Evolutionary conservation across 495 filamentous ascomycete genomes (phyloP).

Genomic region (Cryomyces minteri): DNA sequence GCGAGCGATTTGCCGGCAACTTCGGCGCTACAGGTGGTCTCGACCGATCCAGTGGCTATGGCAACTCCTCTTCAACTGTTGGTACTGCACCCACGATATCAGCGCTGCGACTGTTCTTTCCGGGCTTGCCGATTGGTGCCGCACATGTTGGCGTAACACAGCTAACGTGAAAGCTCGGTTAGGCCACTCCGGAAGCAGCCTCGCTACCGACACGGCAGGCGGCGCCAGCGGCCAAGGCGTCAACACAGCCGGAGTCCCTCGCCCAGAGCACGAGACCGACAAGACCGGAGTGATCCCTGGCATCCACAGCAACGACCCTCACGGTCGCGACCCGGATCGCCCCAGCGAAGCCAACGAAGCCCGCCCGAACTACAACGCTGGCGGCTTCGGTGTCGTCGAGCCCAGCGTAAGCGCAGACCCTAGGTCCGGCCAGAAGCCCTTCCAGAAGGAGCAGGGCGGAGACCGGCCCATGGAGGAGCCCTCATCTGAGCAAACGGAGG

Average conservation of each 20-base stretch:
- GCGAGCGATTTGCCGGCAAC: not conserved
- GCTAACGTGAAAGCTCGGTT: no score
- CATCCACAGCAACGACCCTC: conserved; percentile 1
- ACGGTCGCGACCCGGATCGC: conserved; percentile 1
- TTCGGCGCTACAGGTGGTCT: not conserved
- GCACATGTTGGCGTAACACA: no score
- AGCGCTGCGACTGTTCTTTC: no score
- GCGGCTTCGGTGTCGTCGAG: not conserved
- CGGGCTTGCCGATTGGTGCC: no score
- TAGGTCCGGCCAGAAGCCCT: conserved; percentile 3
- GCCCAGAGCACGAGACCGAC: conserved; percentile 8
- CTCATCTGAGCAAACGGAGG: conserved; percentile 3
- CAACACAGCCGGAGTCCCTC: not conserved
- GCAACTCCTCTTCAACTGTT: no score
- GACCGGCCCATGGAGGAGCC: conserved; percentile 17
- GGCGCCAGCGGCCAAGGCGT: no score
- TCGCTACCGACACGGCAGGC: not conserved
- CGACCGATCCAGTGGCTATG: no score
- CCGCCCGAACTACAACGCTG: not conserved
- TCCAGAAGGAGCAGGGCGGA: conserved; percentile 21
- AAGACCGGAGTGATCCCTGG: conserved; percentile 10
- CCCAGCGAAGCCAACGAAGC: conserved; percentile 5
- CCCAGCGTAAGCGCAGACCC: conserved; percentile 6
- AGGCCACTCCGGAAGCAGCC: not conserved
- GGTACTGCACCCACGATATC: no score